Conservation (phyloP, 495 filamentous ascomycete genomes). For the Daldinia caldariorum region DNA sequence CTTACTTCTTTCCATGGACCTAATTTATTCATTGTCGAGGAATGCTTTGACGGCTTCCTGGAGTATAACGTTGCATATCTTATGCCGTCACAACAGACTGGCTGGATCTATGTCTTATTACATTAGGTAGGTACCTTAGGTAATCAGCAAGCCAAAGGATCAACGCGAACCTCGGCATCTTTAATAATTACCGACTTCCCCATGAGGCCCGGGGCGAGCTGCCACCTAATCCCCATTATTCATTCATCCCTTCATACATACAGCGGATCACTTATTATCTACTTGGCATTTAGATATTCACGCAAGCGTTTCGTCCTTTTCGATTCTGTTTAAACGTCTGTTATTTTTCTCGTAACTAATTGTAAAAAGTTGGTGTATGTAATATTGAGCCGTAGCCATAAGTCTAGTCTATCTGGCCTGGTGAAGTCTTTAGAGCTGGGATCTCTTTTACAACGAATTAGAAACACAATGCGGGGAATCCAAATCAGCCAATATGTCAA, state of each 20-base stretch:
- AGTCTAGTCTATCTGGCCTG: not conserved
- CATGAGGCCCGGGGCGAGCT: conserved; percentile 29
- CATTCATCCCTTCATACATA: not conserved
- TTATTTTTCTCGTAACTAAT: not conserved
- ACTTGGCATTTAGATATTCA: not conserved
- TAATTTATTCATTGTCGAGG: too few relatives aligned
- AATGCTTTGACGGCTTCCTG: too few relatives aligned
- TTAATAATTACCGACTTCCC: conserved; percentile 17
- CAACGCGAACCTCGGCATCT: conserved; percentile 20
- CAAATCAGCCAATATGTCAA: conserved; percentile 86
- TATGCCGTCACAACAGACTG: too few relatives aligned
- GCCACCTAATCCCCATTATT: not conserved
- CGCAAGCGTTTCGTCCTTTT: not conserved
- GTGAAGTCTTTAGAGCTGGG: not conserved
- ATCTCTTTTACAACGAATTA: not conserved
- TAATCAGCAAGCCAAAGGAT: not conserved
- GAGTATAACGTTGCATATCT: too few relatives aligned
- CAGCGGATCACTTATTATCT: not conserved
- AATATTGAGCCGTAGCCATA: not conserved
- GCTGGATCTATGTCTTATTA: not conserved
- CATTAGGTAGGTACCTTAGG: too few relatives aligned
- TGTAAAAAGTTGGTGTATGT: not conserved
- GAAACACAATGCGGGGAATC: conserved; percentile 77
- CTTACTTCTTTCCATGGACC: too few relatives aligned
- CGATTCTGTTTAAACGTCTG: not conserved